Evolutionary conservation across 306 rosid genomes (phyloP), one percentile per base, ranked within the genome.

Genomic region (Parietaria judaica): DNA sequence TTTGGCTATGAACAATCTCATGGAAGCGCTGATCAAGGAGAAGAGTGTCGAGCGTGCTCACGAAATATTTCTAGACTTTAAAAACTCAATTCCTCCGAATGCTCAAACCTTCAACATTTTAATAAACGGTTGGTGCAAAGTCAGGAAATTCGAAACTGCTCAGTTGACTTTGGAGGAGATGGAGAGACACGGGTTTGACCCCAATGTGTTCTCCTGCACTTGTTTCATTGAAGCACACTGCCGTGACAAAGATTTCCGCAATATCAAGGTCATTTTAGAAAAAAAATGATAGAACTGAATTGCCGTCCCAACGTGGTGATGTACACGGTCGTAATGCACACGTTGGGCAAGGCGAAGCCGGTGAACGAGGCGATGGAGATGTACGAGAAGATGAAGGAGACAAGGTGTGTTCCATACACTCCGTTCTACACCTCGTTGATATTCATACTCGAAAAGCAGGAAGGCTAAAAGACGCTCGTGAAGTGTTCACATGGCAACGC

Each of bases 61-160:
- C 11, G 48, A 69, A 15, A 81, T 75, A 74, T 60, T 76, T 70
- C 59, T 70, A 72, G 86, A 88, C 80, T 77, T 73, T 12, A 79
- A 86, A 85, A 67, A 72, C 48, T 57, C 46, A 3, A 52, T 88
- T 54, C 79, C 83, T 11, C 67, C 74, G 67, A 78, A 68, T 61
- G 41, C 60, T 16, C 15, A 8, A 5, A 72, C 85, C 57, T 84
- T 85, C 80, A 91, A 92, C 76, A 52, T 82, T 68, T 69, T 92
- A 82, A 73, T 88, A 16, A 76, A 80, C 63, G 94, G 98, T 44
- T 88, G 90, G 87, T 91, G 98, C 61, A 82, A 37, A 81, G 70
- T 23, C 14, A 75, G 86, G 72, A 79, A 87, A n/a, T 56, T 80
- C 43, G 90, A 83, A 50, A 60, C 61, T 3, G 96, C 96, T 44